Conservation (phyloP, 2,329 filamentous ascomycete genomes). For the Cladosporium halotolerans region DNA sequence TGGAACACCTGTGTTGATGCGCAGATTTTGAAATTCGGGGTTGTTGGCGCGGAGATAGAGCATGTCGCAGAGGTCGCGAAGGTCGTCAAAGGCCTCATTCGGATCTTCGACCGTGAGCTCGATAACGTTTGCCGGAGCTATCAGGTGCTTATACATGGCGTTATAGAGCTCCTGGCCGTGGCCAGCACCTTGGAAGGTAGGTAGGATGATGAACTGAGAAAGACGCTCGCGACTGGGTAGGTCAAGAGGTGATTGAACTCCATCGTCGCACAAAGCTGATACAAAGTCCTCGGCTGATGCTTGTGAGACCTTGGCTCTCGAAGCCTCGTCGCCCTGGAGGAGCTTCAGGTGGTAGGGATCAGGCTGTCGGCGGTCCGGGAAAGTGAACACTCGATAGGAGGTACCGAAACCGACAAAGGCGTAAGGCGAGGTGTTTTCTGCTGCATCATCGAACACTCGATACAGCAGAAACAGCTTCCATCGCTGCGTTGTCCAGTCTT, state of each 20-base stretch:
- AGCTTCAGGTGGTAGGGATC: neutral
- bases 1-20: slow-evolving; percentile 47
- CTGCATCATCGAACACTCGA: slow-evolving; percentile 18
- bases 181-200: slow-evolving; percentile 75
- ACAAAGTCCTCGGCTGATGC: neutral
- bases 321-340: neutral
- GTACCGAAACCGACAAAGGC: slow-evolving; percentile 84
- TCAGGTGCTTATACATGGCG: slow-evolving; percentile 66
- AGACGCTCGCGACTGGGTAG: slow-evolving; percentile 75
- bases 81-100: slow-evolving; percentile 75
- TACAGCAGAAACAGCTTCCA: slow-evolving; percentile 86
- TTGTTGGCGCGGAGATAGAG: slow-evolving; percentile 51
- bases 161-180: slow-evolving; percentile 77
- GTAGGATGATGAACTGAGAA: slow-evolving; percentile 88
- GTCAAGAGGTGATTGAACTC: slow-evolving; percentile 45
- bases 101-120: slow-evolving; percentile 94
- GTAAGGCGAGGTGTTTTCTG: slow-evolving; percentile 51
- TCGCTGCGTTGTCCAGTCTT: slow-evolving; percentile 66
- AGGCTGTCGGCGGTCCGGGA: slow-evolving; percentile 24
- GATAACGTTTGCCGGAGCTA: slow-evolving; percentile 56
- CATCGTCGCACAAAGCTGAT: neutral
- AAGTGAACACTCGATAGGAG: slow-evolving; percentile 69
- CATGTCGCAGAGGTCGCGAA: slow-evolving; percentile 70
- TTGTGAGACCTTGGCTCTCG: neutral
- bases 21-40: slow-evolving; percentile 26